phyloP scores from a whole-genome alignment of 306 rosid genomes.

The Vachellia collinsii region DNA sequence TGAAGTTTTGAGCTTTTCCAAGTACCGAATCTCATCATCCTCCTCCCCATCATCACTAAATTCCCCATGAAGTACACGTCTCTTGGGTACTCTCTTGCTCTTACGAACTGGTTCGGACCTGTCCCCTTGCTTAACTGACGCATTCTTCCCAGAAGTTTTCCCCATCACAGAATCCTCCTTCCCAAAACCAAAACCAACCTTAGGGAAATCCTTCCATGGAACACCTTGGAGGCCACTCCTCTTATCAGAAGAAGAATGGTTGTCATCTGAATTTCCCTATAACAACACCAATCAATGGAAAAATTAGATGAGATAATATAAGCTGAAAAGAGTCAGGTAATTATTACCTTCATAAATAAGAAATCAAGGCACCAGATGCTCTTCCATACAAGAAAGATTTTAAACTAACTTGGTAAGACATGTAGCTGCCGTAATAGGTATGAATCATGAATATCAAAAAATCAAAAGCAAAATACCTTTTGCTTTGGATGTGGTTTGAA shows the following conservation, averaged over 20 bases:
- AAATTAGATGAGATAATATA: constrained; percentile 35
- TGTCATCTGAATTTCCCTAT: constrained; percentile 71
- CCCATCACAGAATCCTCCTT: constrained; percentile 68
- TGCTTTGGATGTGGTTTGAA: constrained; percentile 60
- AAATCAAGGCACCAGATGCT: constrained; percentile 36
- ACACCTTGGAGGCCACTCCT: constrained; percentile 75
- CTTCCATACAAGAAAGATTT: constrained; percentile 44
- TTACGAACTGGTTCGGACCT: constrained; percentile 59
- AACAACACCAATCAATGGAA: constrained; percentile 34
- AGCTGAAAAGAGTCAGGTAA: constrained; percentile 16
- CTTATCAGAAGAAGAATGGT: constrained; percentile 60
- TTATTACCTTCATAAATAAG: constrained; percentile 32
- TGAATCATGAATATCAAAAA: constrained; percentile 14
- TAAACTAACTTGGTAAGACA: constrained; percentile 9
- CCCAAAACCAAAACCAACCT: constrained; percentile 69
- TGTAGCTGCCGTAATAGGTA: constrained; percentile 18
- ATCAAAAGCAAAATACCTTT: constrained; percentile 56
- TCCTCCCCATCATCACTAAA: constrained; percentile 68
- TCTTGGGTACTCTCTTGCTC: constrained; percentile 83
- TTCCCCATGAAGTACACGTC: constrained; percentile 73
- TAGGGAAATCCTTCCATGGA: constrained; percentile 90
- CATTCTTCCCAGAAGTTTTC: constrained; percentile 57
- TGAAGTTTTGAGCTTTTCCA: constrained; percentile 87
- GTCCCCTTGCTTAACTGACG: constrained; percentile 60
- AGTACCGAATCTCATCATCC: constrained; percentile 86